Evolutionary conservation across 306 rosid species (phyloP).

Genomic region (Pyrus pyrifolia): DNA sequence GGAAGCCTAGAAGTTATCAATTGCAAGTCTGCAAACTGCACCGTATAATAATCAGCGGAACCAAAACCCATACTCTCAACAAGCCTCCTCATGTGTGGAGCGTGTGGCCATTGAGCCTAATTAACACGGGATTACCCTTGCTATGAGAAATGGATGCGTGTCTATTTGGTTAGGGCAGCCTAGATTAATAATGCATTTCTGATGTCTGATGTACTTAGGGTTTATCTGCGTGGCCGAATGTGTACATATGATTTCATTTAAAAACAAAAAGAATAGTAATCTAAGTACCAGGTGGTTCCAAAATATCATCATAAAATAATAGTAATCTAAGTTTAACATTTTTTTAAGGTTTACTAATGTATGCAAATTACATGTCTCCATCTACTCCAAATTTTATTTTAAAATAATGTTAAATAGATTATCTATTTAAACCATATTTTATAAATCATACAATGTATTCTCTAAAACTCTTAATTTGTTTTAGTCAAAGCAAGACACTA

Average conservation of each 20-base stretch:
- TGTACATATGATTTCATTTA: not conserved
- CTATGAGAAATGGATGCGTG: not conserved
- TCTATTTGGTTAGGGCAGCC: not conserved
- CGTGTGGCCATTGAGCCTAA: no score
- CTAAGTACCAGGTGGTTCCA: not conserved
- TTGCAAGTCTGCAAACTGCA: no score
- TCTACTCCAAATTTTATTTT: not conserved
- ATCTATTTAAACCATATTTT: no score
- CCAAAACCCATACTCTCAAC: no score
- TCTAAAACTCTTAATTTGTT: no score
- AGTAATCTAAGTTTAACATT: no score
- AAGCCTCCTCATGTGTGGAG: no score
- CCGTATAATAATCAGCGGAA: no score
- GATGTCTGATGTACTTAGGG: not conserved
- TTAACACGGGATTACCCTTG: no score
- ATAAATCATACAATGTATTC: no score
- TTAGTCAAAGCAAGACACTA: not conserved
- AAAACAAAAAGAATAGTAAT: not conserved
- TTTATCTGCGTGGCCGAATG: not conserved
- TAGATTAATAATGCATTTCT: not conserved
- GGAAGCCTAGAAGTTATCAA: no score
- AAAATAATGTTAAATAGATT: no score
- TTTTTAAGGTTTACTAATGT: not conserved
- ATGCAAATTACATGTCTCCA: not conserved
- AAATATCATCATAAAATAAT: not conserved